Percentiles rank a stretch among this genome's conserved stretches.
These are phyloP conservation scores for Biancaea sappan DNA, from an alignment of 306 rosid species.

Conservation along the genomic window DNA sequence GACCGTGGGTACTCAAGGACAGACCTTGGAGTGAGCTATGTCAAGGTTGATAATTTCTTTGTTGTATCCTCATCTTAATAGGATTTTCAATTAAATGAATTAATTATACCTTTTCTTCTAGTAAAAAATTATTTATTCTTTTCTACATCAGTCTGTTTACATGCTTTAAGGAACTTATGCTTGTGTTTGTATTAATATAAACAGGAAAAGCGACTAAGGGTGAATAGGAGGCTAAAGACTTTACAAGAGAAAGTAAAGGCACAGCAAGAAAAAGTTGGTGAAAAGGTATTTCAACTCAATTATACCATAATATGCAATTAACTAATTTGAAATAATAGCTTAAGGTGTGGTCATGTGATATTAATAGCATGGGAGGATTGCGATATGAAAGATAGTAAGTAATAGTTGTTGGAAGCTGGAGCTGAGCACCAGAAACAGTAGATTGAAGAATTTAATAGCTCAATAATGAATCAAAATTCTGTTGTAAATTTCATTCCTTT, in stretches of 20 bases:
- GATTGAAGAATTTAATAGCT: no score
- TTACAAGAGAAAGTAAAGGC: slow-evolving; percentile 97
- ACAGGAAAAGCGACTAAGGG: slow-evolving; percentile 93
- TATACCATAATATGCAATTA: background rate
- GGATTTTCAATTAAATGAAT: background rate
- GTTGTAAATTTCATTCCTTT: no score
- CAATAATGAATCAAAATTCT: no score
- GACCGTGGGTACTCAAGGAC: slow-evolving; percentile 97
- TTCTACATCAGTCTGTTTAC: slow-evolving; percentile 15
- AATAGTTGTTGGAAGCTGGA: slow-evolving; percentile 1
- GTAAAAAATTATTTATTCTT: background rate
- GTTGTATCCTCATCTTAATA: slow-evolving; percentile 11
- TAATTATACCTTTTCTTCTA: background rate
- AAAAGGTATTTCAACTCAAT: slow-evolving; percentile 54
- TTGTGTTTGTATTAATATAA: background rate
- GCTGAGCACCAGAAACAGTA: background rate
- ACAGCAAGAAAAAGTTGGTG: slow-evolving; percentile 93
- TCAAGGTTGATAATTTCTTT: slow-evolving; percentile 59
- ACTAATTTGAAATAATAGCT: background rate
- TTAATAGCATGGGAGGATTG: slow-evolving; percentile 12
- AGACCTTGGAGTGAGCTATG: slow-evolving; percentile 98
- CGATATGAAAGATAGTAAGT: background rate
- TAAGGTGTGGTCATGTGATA: background rate
- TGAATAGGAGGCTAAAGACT: slow-evolving; percentile 84
- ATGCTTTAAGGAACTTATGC: slow-evolving; percentile 17